Conservation (phyloP, 768 basidiomycete species). For the Cystobasidiopsis lactophilus region DNA sequence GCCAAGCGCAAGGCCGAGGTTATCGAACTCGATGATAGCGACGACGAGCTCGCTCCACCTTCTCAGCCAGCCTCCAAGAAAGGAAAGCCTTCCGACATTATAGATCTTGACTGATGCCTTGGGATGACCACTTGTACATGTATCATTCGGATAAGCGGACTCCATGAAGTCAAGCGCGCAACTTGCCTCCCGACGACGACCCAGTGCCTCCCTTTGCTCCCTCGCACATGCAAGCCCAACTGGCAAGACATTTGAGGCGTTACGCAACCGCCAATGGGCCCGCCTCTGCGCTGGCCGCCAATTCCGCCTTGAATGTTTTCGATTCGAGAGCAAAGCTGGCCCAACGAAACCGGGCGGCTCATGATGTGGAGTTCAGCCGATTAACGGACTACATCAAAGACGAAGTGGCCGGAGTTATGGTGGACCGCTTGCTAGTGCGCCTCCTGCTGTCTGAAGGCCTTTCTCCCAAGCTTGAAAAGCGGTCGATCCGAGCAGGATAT, state of each 20-base stretch:
- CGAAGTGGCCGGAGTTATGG: conserved; percentile 72
- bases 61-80: too few species aligned
- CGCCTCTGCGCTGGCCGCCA: not conserved
- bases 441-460: not conserved
- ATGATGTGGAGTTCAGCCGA: conserved; percentile 32
- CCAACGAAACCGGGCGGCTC: conserved; percentile 9
- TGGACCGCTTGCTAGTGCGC: conserved; percentile 65
- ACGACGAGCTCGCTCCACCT: not conserved
- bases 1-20: not conserved
- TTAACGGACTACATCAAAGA: conserved; percentile 78
- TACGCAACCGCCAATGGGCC: not conserved
- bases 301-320: conserved; percentile 10
- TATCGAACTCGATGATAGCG: not conserved
- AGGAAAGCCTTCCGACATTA: too few species aligned
- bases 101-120: too few species aligned
- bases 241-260: too few species aligned
- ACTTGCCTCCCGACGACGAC: too few species aligned
- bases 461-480: too few species aligned
- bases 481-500: conserved; percentile 44
- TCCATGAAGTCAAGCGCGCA: too few species aligned
- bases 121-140: too few species aligned
- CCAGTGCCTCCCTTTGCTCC: too few species aligned
- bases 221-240: too few species aligned
- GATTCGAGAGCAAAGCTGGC: conserved; percentile 8
- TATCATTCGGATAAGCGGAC: too few species aligned